These are phyloP conservation scores for Pseudogymnoascus destructans DNA, from an alignment of 2,329 filamentous ascomycete genomes.

Conservation along the genomic window DNA sequence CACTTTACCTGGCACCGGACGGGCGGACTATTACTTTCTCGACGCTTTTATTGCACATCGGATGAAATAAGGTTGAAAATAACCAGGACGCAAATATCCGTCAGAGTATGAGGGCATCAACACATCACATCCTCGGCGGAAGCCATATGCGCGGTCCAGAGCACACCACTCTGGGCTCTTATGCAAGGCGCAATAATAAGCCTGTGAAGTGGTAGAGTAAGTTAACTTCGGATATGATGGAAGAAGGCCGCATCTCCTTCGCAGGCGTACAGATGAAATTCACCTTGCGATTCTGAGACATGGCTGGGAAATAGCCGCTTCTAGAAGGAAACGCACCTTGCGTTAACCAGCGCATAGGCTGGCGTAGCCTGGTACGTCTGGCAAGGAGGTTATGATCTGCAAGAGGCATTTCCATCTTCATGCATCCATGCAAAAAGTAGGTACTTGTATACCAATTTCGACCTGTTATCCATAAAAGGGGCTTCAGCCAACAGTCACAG, in stretches of 20 bases:
- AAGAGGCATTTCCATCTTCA: conserved; percentile 3
- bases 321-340: conserved; percentile 1
- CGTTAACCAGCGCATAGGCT: neutral
- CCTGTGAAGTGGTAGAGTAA: neutral
- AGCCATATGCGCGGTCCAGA: neutral
- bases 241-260: conserved; percentile 8
- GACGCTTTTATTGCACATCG: conserved; percentile 3
- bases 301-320: conserved; percentile 1
- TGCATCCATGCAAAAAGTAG: neutral
- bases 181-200: neutral
- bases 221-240: conserved; percentile 1
- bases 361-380: neutral
- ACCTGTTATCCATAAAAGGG: neutral
- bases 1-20: conserved; percentile 1
- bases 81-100: neutral
- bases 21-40: neutral
- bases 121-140: neutral
- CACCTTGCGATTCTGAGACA: neutral
- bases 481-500: neutral
- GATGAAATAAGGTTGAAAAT: neutral
- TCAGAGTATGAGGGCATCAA: neutral
- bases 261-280: neutral
- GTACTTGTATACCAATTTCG: neutral
- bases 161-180: neutral
- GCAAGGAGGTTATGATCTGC: neutral